Base-by-base conservation (phyloP, 2,329 filamentous ascomycete species). In the Torrubiella hemipterigena region DNA sequence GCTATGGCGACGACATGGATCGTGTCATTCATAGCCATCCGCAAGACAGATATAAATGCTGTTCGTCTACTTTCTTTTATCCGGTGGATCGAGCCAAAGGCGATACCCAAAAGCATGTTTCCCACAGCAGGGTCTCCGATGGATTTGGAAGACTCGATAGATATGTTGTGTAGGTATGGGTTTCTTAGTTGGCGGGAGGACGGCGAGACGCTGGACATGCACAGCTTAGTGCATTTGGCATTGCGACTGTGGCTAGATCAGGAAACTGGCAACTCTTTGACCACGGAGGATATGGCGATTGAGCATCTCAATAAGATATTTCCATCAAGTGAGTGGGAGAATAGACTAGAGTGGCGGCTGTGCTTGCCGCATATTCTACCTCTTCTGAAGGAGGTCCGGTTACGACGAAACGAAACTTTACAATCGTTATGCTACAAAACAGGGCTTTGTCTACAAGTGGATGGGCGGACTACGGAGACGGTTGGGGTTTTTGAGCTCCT, bases 11-110 rank as follows among this genome's bases (percentile, higher is more conserved):
- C 46, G 1, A 57, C 58, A 4, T 56, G 54, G 48, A 32, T 56
- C 3, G 45, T 62, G 14, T 61, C 59, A 0, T 56, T 64, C 16
- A 40, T 56, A 18, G 46, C 54, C 19, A 53, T 61, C 14, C 43
- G 41, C 14, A 32, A 34, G 13, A 36, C 19, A 2, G 38, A 58
- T 35, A 12, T 27, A 5, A 18, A 42, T 11, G 58, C 59, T 4
- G 53, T 51, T 31, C 34, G 56, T 3, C 41, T 58, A 30, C 44
- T 66, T 3, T 50, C 47, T 1, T 59, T 64, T 33, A 50, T 63
- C 20, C 56, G 53, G 7, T 58, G 46, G 27, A 51, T 65, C 31
- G 50, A 57, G 37, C 45, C 50, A 4, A 55, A 54, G 37, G 48
- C 46, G 1, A 57, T 62, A 26, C 51, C 58, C 7, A 39, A 36